Percentiles rank a stretch among this genome's conserved stretches.
Evolutionary conservation across 352 stramenopile species (phyloP).

Genomic region (Pythium rhizo-oryzae): DNA sequence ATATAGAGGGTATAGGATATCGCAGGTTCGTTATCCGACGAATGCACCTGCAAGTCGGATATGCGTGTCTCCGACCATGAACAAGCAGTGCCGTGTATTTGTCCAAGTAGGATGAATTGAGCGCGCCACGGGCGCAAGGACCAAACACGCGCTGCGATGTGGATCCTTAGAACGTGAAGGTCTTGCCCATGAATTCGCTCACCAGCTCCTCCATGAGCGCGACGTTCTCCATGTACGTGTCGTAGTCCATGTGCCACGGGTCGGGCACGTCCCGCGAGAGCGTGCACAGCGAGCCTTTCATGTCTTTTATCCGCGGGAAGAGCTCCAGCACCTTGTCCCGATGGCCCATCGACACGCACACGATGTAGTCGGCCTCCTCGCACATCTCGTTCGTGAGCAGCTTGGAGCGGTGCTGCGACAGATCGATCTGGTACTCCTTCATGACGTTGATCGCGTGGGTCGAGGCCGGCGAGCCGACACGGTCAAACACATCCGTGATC

Average conservation of each 20-base stretch:
- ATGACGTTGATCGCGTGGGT: slow-evolving; percentile 65
- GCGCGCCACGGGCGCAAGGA: neutral
- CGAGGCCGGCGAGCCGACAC: slow-evolving; percentile 62
- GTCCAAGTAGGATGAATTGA: neutral
- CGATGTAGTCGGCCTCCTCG: slow-evolving; percentile 66
- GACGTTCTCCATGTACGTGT: slow-evolving; percentile 84
- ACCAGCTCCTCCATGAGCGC: slow-evolving; percentile 75
- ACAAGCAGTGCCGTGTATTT: too few relatives aligned
- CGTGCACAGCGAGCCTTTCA: slow-evolving; percentile 53
- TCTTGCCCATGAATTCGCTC: slow-evolving; percentile 71
- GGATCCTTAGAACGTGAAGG: slow-evolving; percentile 20
- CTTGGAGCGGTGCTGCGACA: slow-evolving; percentile 66
- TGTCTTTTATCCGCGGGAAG: slow-evolving; percentile 62
- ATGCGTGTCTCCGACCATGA: too few relatives aligned
- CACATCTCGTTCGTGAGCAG: slow-evolving; percentile 72
- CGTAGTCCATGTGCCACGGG: slow-evolving; percentile 84
- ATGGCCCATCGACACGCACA: slow-evolving; percentile 71
- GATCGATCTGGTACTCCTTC: slow-evolving; percentile 76
- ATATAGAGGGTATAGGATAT: too few relatives aligned
- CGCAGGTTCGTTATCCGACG: too few relatives aligned
- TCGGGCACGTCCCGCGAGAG: slow-evolving; percentile 71
- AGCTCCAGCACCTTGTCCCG: slow-evolving; percentile 66
- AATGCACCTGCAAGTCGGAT: too few relatives aligned
- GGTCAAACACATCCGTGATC: slow-evolving; percentile 75
- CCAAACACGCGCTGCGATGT: neutral